These are phyloP conservation scores for Viola odorata DNA, from an alignment of 345 rosid genomes.

Conservation along the genomic window DNA sequence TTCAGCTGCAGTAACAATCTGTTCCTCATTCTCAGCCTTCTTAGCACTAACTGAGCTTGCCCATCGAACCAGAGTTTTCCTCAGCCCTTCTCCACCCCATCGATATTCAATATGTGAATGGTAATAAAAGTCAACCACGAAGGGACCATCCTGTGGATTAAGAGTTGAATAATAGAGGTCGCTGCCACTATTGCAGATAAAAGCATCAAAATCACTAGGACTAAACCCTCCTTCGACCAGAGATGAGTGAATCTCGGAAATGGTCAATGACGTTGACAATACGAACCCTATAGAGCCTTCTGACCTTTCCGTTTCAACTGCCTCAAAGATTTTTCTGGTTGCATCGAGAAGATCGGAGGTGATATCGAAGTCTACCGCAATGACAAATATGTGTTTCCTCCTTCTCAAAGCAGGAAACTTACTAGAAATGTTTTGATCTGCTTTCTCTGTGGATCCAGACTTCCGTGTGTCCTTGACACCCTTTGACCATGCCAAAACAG, in stretches of 20 bases:
- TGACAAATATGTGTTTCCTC: constrained; percentile 69
- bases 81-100: constrained; percentile 99
- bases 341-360: constrained; percentile 43
- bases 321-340: constrained; percentile 57
- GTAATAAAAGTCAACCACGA: constrained; percentile 81
- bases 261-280: constrained; percentile 76
- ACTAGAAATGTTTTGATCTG: constrained; percentile 45
- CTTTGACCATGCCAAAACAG: constrained; percentile 70
- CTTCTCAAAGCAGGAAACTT: constrained; percentile 82
- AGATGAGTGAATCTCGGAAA: constrained; percentile 75
- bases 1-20: constrained; percentile 62
- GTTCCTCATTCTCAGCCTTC: constrained; percentile 45
- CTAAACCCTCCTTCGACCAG: constrained; percentile 61
- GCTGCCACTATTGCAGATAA: constrained; percentile 89
- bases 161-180: constrained; percentile 81
- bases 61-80: constrained; percentile 95
- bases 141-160: constrained; percentile 60
- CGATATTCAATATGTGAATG: constrained; percentile 93
- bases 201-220: constrained; percentile 88
- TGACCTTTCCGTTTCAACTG: constrained; percentile 72
- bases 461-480: constrained; percentile 59
- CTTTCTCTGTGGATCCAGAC: constrained; percentile 52
- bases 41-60: constrained; percentile 50
- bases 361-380: constrained; percentile 73
- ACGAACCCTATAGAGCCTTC: constrained; percentile 83